A percentile compares a stretch with the other conserved stretches of the same genome.
Conservation (phyloP, 306 rosid species). For the Cicer judaicum region DNA sequence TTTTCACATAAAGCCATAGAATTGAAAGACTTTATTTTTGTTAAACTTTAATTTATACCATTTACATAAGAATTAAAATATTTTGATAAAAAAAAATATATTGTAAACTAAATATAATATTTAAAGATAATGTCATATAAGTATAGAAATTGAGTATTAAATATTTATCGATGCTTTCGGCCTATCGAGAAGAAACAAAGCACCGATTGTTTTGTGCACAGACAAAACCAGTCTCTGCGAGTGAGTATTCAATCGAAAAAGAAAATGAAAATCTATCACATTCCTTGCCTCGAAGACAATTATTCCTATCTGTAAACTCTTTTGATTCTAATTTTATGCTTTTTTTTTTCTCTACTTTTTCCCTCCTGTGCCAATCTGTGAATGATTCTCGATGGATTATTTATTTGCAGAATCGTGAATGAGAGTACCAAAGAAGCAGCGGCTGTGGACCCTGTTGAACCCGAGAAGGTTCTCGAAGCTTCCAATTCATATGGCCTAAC, state of each 20-base stretch:
- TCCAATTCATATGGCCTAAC: conserved; percentile 64
- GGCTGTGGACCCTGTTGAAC: conserved; percentile 89
- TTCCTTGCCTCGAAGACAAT: conserved; percentile 51
- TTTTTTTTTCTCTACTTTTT: not conserved
- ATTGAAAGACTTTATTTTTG: no score
- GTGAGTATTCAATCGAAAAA: conserved; percentile 29
- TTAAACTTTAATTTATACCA: no score
- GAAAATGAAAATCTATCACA: conserved; percentile 45
- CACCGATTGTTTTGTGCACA: no score
- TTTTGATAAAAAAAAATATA: no score
- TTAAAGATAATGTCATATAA: no score
- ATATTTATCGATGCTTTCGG: no score
- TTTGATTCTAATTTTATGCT: not conserved
- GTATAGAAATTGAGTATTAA: no score
- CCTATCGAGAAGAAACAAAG: no score
- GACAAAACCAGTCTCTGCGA: no score
- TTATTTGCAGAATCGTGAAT: conserved; percentile 64
- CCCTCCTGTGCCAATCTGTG: conserved; percentile 20
- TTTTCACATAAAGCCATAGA: no score
- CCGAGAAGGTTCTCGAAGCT: conserved; percentile 74
- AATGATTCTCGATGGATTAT: not conserved
- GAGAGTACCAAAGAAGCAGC: conserved; percentile 87
- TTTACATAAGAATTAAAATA: no score
- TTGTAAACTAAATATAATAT: no score
- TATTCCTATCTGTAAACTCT: conserved; percentile 48